Conservation (phyloP, 2,329 filamentous ascomycete species). For the Sphaerostilbella broomeana region DNA sequence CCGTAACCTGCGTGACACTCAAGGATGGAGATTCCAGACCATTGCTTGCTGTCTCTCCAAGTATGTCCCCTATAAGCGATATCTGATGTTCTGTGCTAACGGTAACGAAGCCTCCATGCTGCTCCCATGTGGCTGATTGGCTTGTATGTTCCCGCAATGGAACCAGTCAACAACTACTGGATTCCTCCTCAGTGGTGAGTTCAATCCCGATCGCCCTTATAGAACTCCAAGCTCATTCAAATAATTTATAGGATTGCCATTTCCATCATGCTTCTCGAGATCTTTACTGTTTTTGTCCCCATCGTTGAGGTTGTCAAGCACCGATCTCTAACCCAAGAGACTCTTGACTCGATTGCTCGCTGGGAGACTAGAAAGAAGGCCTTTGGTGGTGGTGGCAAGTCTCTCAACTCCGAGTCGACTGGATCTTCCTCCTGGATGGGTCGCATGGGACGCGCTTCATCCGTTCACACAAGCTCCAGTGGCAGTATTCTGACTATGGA, state of each 20-base stretch:
- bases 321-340: slow-evolving; percentile 39
- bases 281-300: slow-evolving; percentile 58
- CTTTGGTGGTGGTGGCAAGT: slow-evolving; percentile 25
- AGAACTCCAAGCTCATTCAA: too few relatives aligned
- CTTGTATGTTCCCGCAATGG: slow-evolving; percentile 45
- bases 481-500: slow-evolving; percentile 51
- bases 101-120: slow-evolving; percentile 46
- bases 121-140: slow-evolving; percentile 63
- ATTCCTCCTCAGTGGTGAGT: slow-evolving; percentile 57
- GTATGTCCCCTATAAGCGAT: slow-evolving; percentile 24
- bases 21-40: slow-evolving; percentile 61
- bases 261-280: slow-evolving; percentile 56
- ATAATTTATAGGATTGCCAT: slow-evolving; percentile 48
- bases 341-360: slow-evolving; percentile 41
- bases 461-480: slow-evolving; percentile 23
- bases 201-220: too few relatives aligned
- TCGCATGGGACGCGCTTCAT: slow-evolving; percentile 28
- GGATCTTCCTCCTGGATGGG: slow-evolving; percentile 34
- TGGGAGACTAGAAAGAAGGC: slow-evolving; percentile 39
- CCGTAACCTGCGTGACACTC: slow-evolving; percentile 55
- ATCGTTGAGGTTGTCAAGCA: slow-evolving; percentile 49
- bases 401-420: slow-evolving; percentile 29
- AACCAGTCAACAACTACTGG: slow-evolving; percentile 46
- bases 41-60: slow-evolving; percentile 43
- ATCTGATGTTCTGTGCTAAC: slow-evolving; percentile 1